A percentile compares a stretch with the other conserved stretches of the same genome.
phyloP scores from a whole-genome alignment of 208 protist genomes.

The Phytomonas francai region DNA sequence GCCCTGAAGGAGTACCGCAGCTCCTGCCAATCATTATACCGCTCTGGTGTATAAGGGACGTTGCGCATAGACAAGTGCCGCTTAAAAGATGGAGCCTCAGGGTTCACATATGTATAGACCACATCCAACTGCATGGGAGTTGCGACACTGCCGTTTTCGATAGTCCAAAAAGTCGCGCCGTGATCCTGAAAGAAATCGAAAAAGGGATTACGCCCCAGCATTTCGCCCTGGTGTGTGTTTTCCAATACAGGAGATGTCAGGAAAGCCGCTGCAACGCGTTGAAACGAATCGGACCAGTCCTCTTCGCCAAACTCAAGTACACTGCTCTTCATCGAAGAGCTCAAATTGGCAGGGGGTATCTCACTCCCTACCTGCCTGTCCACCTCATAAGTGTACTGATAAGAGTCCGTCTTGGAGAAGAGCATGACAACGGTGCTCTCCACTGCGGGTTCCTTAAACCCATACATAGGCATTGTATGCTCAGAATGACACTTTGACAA shows the following conservation, averaged over 20 bases:
- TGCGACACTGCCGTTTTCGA: constrained; percentile 19
- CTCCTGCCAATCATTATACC: constrained; percentile 50
- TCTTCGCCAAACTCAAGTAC: not conserved
- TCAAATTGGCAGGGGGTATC: not conserved
- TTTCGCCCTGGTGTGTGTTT: not conserved
- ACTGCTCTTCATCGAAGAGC: too few species aligned
- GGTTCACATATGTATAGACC: constrained; percentile 56
- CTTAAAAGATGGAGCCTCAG: constrained; percentile 22
- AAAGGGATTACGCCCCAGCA: constrained; percentile 16
- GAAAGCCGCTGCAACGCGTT: constrained; percentile 21
- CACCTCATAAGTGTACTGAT: not conserved
- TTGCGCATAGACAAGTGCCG: constrained; percentile 17
- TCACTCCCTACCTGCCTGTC: constrained; percentile 11
- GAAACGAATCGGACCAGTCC: constrained; percentile 10
- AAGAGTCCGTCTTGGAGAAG: constrained; percentile 12
- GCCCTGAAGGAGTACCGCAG: constrained; percentile 43
- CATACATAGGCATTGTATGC: not conserved
- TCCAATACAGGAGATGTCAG: constrained; percentile 16
- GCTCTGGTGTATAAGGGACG: constrained; percentile 14
- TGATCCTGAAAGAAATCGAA: constrained; percentile 27
- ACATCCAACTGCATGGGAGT: constrained; percentile 37
- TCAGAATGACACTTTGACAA: too few species aligned
- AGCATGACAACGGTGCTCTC: constrained; percentile 30
- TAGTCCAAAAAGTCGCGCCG: constrained; percentile 32
- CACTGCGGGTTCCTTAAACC: constrained; percentile 14